Conservation (phyloP, 352 stramenopile species). For the Globisporangium abappressorium region DNA sequence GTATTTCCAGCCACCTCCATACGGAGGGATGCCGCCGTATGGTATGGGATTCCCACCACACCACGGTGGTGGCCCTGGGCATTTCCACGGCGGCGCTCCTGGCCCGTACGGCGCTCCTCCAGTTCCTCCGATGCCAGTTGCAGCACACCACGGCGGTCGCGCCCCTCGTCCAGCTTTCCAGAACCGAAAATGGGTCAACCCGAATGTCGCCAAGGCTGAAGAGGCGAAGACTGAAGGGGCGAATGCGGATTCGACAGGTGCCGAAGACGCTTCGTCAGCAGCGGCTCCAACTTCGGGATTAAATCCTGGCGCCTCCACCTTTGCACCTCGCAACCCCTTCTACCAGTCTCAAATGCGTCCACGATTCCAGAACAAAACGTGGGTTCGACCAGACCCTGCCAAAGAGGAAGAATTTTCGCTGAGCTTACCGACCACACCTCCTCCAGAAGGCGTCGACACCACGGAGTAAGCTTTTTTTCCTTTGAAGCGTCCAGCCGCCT, state of each 20-base stretch:
- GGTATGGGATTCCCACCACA: constrained; percentile 71
- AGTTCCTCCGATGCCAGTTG: constrained; percentile 18
- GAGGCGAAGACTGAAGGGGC: constrained; percentile 19
- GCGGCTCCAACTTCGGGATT: constrained; percentile 16
- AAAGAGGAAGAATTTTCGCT: constrained; percentile 75
- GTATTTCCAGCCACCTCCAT: constrained; percentile 67
- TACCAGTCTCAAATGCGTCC: constrained; percentile 71
- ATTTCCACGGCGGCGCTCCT: constrained; percentile 16
- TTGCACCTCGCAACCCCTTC: constrained; percentile 63
- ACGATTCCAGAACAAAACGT: constrained; percentile 88
- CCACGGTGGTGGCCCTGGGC: constrained; percentile 19
- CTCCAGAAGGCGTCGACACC: constrained; percentile 42
- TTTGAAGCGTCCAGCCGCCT: no score
- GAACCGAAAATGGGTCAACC: constrained; percentile 86
- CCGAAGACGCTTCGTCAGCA: not conserved
- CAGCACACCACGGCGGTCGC: constrained; percentile 19
- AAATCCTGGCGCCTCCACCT: constrained; percentile 36
- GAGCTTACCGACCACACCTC: constrained; percentile 73
- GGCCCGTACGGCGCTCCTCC: constrained; percentile 20
- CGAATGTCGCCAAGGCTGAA: constrained; percentile 61
- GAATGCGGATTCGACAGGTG: constrained; percentile 15
- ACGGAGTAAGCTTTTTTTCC: constrained; percentile 10
- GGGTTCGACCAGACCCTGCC: constrained; percentile 66
- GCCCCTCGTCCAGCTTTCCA: constrained; percentile 62
- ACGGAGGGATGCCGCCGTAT: constrained; percentile 65